Conservation (phyloP, 176 grass and related monocot species). For the Triticum turgidum region DNA sequence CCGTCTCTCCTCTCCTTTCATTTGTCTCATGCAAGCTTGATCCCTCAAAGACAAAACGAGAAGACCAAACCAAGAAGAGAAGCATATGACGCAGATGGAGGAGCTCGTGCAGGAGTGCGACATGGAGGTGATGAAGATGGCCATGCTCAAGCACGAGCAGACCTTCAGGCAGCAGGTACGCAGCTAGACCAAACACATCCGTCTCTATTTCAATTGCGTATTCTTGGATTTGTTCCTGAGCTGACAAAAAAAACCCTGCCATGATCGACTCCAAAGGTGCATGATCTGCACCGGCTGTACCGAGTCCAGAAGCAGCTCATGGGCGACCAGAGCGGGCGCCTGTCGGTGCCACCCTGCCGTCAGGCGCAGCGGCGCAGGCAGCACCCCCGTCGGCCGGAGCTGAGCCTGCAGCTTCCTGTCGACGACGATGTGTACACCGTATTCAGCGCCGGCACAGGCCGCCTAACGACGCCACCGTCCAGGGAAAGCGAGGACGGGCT, state of each 20-base stretch:
- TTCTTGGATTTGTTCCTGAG: neutral
- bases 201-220: neutral
- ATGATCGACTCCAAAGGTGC: conserved; percentile 22
- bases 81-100: conserved; percentile 42
- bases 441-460: neutral
- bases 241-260: neutral
- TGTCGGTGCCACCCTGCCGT: conserved; percentile 24
- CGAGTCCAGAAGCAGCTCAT: conserved; percentile 72
- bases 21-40: conserved; percentile 14
- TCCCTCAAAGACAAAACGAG: neutral
- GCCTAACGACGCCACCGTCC: neutral
- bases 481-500: conserved; percentile 16
- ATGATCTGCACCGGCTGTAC: conserved; percentile 69
- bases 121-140: conserved; percentile 70
- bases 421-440: conserved; percentile 34
- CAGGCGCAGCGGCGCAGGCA: conserved; percentile 35
- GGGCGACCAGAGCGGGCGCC: conserved; percentile 20
- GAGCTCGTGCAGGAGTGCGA: conserved; percentile 50
- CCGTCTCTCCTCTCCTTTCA: neutral
- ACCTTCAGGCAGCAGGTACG: conserved; percentile 71
- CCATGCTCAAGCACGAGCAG: conserved; percentile 75
- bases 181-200: neutral
- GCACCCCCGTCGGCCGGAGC: neutral
- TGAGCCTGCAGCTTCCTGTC: conserved; percentile 40
- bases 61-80: neutral